These are phyloP conservation scores for Picea glauca DNA, from an alignment of 75 land plant species.

Conservation along the genomic window DNA sequence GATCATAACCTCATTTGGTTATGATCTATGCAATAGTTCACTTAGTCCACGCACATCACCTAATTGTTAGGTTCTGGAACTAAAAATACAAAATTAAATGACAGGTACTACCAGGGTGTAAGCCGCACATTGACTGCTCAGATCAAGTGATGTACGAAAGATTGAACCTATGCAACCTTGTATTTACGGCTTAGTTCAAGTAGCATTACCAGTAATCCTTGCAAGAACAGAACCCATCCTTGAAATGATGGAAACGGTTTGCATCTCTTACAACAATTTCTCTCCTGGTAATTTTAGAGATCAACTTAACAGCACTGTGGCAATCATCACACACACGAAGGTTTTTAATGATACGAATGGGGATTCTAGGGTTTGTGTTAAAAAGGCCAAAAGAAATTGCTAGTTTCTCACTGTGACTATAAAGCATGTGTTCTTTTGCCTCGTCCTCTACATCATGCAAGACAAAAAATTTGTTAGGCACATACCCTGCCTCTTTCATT, in stretches of 20 bases:
- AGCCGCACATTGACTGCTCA: too few relatives aligned
- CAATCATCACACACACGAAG: constrained; percentile 44
- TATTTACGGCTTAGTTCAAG: background rate
- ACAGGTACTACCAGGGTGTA: too few relatives aligned
- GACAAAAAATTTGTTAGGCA: constrained; percentile 34
- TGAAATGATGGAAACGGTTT: constrained; percentile 48
- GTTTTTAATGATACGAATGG: constrained; percentile 44
- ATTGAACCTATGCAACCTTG: background rate
- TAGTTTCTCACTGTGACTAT: constrained; percentile 53
- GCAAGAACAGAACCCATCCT: constrained; percentile 58
- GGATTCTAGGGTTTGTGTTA: constrained; percentile 16
- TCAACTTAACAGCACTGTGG: constrained; percentile 40
- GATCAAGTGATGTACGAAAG: background rate
- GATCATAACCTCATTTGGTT: too few relatives aligned
- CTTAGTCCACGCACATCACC: too few relatives aligned
- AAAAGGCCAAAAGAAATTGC: constrained; percentile 56
- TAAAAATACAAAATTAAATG: too few relatives aligned
- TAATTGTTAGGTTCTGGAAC: too few relatives aligned
- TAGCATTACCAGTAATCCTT: constrained; percentile 25
- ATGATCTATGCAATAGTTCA: too few relatives aligned
- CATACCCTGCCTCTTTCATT: constrained; percentile 37
- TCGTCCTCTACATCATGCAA: constrained; percentile 24
- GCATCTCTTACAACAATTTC: constrained; percentile 46
- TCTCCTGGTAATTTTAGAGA: constrained; percentile 21
- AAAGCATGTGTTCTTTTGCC: constrained; percentile 32